A percentile compares a stretch with the other conserved stretches of the same genome.
These are phyloP conservation scores for Bruguiera hainesii DNA, from an alignment of 441 rosid genomes.

Conservation along the genomic window DNA sequence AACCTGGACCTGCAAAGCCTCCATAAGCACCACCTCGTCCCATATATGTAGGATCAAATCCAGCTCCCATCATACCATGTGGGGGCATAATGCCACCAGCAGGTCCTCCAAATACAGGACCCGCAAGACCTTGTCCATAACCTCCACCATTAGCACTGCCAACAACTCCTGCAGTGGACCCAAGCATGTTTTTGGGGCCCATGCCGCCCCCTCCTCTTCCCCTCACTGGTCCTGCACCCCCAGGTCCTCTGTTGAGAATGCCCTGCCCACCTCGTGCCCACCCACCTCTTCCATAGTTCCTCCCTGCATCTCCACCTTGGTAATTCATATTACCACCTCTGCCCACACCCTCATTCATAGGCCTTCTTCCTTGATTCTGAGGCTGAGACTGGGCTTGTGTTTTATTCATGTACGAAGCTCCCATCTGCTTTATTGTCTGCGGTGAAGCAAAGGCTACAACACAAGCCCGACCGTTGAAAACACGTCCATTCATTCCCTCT, in stretches of 20 bases:
- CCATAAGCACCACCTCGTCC: conserved; percentile 85
- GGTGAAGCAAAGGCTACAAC: conserved; percentile 97
- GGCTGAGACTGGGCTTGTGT: conserved; percentile 61
- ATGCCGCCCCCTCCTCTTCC: conserved; percentile 69
- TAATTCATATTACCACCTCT: conserved; percentile 70
- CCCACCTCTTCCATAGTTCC: conserved; percentile 81
- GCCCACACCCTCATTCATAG: conserved; percentile 54
- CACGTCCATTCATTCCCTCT: conserved; percentile 84
- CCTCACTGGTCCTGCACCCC: conserved; percentile 73
- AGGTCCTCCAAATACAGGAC: conserved; percentile 75
- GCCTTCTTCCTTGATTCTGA: conserved; percentile 61
- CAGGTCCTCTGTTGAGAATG: conserved; percentile 61
- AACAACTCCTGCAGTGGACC: conserved; percentile 32
- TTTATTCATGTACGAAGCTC: conserved; percentile 65
- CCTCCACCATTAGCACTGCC: conserved; percentile 58
- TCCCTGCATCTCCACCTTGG: conserved; percentile 78
- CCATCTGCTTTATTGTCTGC: conserved; percentile 78
- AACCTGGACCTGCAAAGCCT: conserved; percentile 82
- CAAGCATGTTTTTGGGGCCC: conserved; percentile 68
- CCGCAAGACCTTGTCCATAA: conserved; percentile 75
- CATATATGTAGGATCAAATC: conserved; percentile 87
- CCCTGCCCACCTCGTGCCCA: conserved; percentile 92
- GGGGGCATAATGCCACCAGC: conserved; percentile 79
- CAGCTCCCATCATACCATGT: conserved; percentile 86
- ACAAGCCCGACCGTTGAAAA: conserved; percentile 87